Base-by-base conservation (phyloP, 78 protist genomes). In the Dictyostelium capitatum region DNA sequence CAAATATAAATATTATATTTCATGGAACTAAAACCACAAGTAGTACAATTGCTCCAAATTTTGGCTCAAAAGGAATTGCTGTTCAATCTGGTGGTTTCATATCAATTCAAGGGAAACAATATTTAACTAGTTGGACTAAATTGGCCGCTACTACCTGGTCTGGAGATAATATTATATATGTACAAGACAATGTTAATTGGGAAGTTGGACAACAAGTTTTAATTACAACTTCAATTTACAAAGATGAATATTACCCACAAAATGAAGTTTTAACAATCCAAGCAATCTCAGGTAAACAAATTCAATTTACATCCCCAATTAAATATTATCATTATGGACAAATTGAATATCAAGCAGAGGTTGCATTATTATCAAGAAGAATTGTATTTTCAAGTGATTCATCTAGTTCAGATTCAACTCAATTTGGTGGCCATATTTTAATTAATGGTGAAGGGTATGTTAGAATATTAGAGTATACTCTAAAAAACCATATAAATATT, bases 291-390 rank as follows among this genome's bases (percentile, higher is more conserved):
- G 85, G 64, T 30, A 51, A 25, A 41, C 37, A 25, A 43, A 28
- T 78, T 28, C 78, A 47, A 37, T 89, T 94, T 20, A 73, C 62
- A 0, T 6, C 17, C 11, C 96, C 96, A 41, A 43, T 85, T 30
- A 65, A 30, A n/a, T 84, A 47, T 23, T 14, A 30, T 10, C 97
- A 97, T 93, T 89, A 54, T 54, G 95, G 90, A n/a, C 93, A 59
- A 20, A 50, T 53, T 46, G 98, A 89, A 48, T 97, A 92, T 54
- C 98, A 95, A 62, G 96, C 91, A 1, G 97, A 97, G 65, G 95
- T 96, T 19, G 97, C 89, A 19, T 43, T 94, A 0, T 74, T 96
- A 8, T 37, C 84, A 5, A 57, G 97, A 30, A 46, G 81, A 9
- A 89, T 94, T 19, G 65, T 75, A 6, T 59, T 94, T 64, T 23